These are phyloP conservation scores for Phytophthora chlamydospora DNA, from an alignment of 352 stramenopile genomes.

Conservation along the genomic window DNA sequence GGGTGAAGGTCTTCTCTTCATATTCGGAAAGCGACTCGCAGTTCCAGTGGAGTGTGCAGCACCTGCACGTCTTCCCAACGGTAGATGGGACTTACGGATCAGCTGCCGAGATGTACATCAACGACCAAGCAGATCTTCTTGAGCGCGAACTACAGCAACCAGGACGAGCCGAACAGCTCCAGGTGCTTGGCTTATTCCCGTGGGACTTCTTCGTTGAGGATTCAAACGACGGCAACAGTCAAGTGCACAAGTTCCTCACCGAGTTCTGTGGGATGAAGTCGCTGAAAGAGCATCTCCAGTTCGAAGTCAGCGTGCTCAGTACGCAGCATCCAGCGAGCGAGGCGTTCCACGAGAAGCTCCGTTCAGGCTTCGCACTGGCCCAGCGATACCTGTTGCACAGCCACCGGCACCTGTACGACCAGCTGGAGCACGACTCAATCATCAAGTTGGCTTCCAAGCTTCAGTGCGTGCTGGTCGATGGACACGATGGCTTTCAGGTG, in stretches of 20 bases:
- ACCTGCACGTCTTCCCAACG: constrained; percentile 38
- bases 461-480: constrained; percentile 48
- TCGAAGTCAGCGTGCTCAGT: constrained; percentile 60
- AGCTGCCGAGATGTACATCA: constrained; percentile 57
- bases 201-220: constrained; percentile 52
- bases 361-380: constrained; percentile 41
- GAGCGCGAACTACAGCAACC: constrained; percentile 33
- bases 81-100: constrained; percentile 20
- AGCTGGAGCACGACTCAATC: constrained; percentile 44
- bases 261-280: constrained; percentile 60
- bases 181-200: constrained; percentile 59
- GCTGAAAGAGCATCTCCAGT: constrained; percentile 49
- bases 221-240: constrained; percentile 6
- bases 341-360: constrained; percentile 34
- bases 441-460: constrained; percentile 33
- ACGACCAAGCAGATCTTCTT: constrained; percentile 63
- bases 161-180: constrained; percentile 28
- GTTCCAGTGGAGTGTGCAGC: constrained; percentile 38
- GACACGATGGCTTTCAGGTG: constrained; percentile 52
- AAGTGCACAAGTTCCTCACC: constrained; percentile 43
- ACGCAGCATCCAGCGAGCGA: constrained; percentile 33
- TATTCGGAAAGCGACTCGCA: constrained; percentile 13
- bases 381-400: constrained; percentile 67
- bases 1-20: constrained; percentile 30
- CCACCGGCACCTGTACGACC: constrained; percentile 46